Evolutionary conservation across 2,329 filamentous ascomycete genomes (phyloP).

Genomic region (Monilinia fructicola): DNA sequence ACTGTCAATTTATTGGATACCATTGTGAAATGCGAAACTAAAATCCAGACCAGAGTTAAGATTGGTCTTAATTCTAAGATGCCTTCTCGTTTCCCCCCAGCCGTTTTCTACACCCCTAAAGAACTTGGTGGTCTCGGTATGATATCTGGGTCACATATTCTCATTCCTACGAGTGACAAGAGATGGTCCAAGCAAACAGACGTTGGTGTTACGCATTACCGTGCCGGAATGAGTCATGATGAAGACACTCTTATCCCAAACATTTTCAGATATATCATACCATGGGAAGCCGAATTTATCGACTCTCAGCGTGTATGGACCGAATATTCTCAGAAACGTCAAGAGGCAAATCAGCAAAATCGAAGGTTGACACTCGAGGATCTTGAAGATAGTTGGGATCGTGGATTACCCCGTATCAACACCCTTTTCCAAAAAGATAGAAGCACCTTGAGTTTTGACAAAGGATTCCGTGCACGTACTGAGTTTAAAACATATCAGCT

Average conservation of each 20-base stretch:
- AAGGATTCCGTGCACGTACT: conserved; percentile 90
- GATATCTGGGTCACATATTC: conserved; percentile 97
- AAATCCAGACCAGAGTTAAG: conserved; percentile 98
- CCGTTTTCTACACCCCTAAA: conserved; percentile 98
- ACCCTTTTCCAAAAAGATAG: conserved; percentile 98
- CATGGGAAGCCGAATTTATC: conserved; percentile 98
- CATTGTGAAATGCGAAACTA: conserved; percentile 99
- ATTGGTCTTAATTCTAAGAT: conserved; percentile 99
- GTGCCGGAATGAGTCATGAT: conserved; percentile 96
- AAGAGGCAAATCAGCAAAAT: conserved; percentile 97
- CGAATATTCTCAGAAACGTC: conserved; percentile 95
- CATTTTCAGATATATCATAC: conserved; percentile 98
- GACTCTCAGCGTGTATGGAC: conserved; percentile 99
- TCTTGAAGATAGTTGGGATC: conserved; percentile 97
- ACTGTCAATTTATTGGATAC: conserved; percentile 93
- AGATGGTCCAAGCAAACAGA: conserved; percentile 98
- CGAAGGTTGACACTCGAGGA: conserved; percentile 91
- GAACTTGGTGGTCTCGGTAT: conserved; percentile 95
- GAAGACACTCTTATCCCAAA: conserved; percentile 98
- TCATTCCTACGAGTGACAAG: conserved; percentile 97
- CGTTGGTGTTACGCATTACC: conserved; percentile 93
- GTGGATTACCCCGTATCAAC: conserved; percentile 95
- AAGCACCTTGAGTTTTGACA: conserved; percentile 96
- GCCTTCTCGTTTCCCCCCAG: conserved; percentile 96
- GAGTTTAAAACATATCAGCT: conserved; percentile 99